Conservation (phyloP, 1,139 yeast genomes). For the Lodderomyces jiufengensis region DNA sequence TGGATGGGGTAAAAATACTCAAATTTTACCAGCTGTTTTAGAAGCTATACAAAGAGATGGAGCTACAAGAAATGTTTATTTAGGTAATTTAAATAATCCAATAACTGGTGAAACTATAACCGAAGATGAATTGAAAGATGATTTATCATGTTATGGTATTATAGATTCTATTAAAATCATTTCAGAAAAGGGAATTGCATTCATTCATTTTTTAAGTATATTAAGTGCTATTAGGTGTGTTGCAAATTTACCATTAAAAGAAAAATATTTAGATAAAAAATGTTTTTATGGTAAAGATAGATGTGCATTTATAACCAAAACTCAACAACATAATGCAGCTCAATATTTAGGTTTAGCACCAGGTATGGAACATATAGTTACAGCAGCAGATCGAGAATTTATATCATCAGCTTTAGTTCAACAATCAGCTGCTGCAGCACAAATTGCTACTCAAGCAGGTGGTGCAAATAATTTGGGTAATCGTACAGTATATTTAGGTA, state of each 20-base stretch:
- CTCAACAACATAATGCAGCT: slow-evolving; percentile 97
- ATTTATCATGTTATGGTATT: slow-evolving; percentile 49
- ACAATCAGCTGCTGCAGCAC: slow-evolving; percentile 70
- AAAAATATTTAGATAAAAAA: slow-evolving; percentile 53
- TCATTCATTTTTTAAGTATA: slow-evolving; percentile 57
- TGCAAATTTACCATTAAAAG: slow-evolving; percentile 51
- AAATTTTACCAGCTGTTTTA: slow-evolving; percentile 65
- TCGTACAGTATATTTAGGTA: slow-evolving; percentile 87
- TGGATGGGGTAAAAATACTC: slow-evolving; percentile 67
- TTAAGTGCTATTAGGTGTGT: slow-evolving; percentile 58
- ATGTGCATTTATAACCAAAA: slow-evolving; percentile 77
- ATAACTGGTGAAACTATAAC: slow-evolving; percentile 47
- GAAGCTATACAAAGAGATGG: slow-evolving; percentile 79
- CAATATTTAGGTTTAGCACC: slow-evolving; percentile 90
- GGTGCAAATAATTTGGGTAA: slow-evolving; percentile 82
- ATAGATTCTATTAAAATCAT: slow-evolving; percentile 57
- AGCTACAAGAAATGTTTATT: slow-evolving; percentile 87
- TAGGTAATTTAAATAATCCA: slow-evolving; percentile 65
- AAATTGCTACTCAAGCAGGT: slow-evolving; percentile 70
- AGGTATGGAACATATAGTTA: slow-evolving; percentile 79
- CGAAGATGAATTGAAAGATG: slow-evolving; percentile 53
- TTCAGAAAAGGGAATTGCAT: slow-evolving; percentile 59
- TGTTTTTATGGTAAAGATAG: slow-evolving; percentile 63
- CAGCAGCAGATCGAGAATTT: slow-evolving; percentile 74
- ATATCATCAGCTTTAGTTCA: slow-evolving; percentile 58